Evolutionary conservation across 371 early-diverging fungal genomes (phyloP).

Genomic region (Mucor ambiguus): DNA sequence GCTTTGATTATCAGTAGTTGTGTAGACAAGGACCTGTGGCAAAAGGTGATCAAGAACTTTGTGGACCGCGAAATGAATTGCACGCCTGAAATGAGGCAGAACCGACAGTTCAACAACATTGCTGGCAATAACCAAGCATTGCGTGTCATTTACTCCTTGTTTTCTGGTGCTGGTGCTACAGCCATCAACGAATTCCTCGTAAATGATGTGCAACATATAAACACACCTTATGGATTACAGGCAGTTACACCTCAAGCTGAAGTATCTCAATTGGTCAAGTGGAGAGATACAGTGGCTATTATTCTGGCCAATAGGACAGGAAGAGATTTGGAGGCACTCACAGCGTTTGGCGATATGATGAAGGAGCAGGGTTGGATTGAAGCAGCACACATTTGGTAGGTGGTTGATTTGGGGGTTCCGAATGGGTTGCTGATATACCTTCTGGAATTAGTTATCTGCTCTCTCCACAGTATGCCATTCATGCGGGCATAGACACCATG

Average conservation of each 20-base stretch:
- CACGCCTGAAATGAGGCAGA: slow-evolving; percentile 28
- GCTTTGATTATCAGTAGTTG: slow-evolving; percentile 90
- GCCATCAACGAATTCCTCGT: slow-evolving; percentile 52
- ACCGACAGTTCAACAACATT: slow-evolving; percentile 31
- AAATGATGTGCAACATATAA: slow-evolving; percentile 26
- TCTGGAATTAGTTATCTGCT: slow-evolving; percentile 76
- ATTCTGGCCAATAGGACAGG: slow-evolving; percentile 86
- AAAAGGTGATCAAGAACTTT: slow-evolving; percentile 76
- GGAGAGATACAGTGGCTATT: slow-evolving; percentile 74
- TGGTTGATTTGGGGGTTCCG: neutral
- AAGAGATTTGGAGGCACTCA: slow-evolving; percentile 72
- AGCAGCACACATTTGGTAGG: slow-evolving; percentile 88
- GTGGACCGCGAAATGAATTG: slow-evolving; percentile 60
- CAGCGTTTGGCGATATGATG: slow-evolving; percentile 80
- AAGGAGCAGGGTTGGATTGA: slow-evolving; percentile 57
- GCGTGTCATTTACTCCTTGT: slow-evolving; percentile 73
- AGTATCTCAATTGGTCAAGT: slow-evolving; percentile 51
- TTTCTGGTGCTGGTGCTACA: slow-evolving; percentile 68
- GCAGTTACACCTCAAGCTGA: slow-evolving; percentile 24
- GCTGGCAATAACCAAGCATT: slow-evolving; percentile 63
- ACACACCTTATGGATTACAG: slow-evolving; percentile 32
- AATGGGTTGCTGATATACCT: too few relatives aligned
- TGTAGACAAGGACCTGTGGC: slow-evolving; percentile 82
- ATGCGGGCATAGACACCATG: slow-evolving; percentile 65
- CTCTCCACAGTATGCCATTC: slow-evolving; percentile 55